phyloP scores from a whole-genome alignment of 345 rosid genomes.

The Boechera retrofracta region DNA sequence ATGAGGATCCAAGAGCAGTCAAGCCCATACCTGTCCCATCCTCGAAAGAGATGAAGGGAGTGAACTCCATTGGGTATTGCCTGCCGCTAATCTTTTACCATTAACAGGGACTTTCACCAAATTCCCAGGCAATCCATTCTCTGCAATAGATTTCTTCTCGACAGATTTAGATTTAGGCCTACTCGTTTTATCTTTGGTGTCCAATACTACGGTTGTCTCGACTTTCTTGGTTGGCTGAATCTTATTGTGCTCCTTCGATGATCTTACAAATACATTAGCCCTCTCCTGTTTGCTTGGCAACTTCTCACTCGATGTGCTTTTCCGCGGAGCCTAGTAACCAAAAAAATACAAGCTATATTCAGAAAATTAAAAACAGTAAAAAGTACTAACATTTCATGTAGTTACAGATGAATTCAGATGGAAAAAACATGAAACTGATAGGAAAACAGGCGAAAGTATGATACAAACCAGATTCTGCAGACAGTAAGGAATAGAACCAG shows the following conservation, averaged over 20 bases:
- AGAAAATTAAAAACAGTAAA: neutral
- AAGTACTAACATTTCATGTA: neutral
- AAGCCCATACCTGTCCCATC: conserved; percentile 81
- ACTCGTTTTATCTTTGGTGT: conserved; percentile 61
- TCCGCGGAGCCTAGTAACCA: conserved; percentile 74
- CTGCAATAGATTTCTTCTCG: conserved; percentile 63
- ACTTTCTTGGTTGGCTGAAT: conserved; percentile 58
- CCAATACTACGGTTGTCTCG: conserved; percentile 53
- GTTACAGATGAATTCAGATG: conserved; percentile 12
- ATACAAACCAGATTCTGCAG: neutral
- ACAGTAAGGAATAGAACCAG: neutral
- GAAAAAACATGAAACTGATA: neutral
- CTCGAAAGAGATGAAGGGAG: conserved; percentile 84
- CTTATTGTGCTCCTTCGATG: conserved; percentile 64
- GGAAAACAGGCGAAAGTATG: neutral
- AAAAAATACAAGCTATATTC: conserved; percentile 21
- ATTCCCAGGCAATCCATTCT: conserved; percentile 70
- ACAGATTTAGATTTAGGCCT: conserved; percentile 49
- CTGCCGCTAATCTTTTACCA: conserved; percentile 68
- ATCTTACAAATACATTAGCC: conserved; percentile 53
- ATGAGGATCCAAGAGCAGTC: conserved; percentile 34
- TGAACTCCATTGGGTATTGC: conserved; percentile 71
- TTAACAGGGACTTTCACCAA: conserved; percentile 78
- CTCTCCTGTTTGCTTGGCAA: conserved; percentile 64
- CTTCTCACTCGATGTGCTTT: conserved; percentile 75